Conservation (phyloP, 2,329 filamentous ascomycete species). For the Neonectria sp. region DNA sequence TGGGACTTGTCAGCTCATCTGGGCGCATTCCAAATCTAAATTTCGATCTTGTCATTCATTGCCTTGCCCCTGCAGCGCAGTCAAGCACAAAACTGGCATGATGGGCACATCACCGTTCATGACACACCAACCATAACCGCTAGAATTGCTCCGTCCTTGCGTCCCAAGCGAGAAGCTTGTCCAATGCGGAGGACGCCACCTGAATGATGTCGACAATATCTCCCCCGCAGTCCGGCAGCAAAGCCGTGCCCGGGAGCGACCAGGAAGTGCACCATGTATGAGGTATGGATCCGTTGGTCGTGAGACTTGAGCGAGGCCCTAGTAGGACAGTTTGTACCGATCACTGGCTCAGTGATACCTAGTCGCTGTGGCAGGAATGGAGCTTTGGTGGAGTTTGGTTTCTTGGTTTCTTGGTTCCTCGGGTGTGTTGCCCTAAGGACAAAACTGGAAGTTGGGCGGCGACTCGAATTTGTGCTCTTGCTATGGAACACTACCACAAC, state of each 20-base stretch:
- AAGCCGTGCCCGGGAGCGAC: conserved; percentile 26
- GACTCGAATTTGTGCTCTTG: neutral
- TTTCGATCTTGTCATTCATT: conserved; percentile 34
- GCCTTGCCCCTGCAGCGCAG: conserved; percentile 32
- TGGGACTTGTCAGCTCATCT: conserved; percentile 40
- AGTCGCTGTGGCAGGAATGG: neutral
- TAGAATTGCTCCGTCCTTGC: conserved; percentile 28
- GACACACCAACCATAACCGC: conserved; percentile 26
- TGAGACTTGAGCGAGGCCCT: neutral
- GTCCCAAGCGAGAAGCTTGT: conserved; percentile 29
- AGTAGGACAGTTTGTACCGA: neutral
- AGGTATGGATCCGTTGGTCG: neutral
- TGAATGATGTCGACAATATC: conserved; percentile 13
- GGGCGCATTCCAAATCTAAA: conserved; percentile 40
- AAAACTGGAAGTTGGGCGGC: neutral
- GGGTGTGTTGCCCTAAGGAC: neutral
- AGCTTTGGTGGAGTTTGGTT: neutral
- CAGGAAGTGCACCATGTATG: neutral
- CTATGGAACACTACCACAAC: neutral
- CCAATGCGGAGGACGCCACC: conserved; percentile 29
- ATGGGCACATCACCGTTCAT: conserved; percentile 7
- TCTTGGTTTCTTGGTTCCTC: neutral
- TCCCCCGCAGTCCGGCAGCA: conserved; percentile 26
- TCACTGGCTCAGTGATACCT: neutral
- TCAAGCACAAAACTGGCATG: conserved; percentile 28